These are phyloP conservation scores for Teratosphaeria gauchensis DNA, from an alignment of 2,329 filamentous ascomycete genomes.

Conservation along the genomic window DNA sequence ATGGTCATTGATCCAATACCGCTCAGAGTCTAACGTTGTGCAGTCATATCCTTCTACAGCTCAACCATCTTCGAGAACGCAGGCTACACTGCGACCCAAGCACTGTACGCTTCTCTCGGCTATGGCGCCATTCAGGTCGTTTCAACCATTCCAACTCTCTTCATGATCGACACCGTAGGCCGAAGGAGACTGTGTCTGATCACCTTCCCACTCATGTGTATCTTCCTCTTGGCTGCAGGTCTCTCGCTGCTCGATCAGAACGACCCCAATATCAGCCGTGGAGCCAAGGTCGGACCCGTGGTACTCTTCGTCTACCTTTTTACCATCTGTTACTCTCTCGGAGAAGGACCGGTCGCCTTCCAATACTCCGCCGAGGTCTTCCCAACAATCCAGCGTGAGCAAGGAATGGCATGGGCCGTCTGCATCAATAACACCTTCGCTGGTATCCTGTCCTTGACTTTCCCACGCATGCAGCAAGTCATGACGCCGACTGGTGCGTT, in stretches of 20 bases:
- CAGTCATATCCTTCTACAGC: conserved; percentile 30
- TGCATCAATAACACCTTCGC: conserved; percentile 46
- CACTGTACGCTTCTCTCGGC: conserved; percentile 33
- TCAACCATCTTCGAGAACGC: conserved; percentile 29
- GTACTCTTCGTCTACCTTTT: conserved; percentile 41
- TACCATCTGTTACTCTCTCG: conserved; percentile 42
- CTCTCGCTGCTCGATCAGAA: conserved; percentile 28
- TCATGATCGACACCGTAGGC: conserved; percentile 38
- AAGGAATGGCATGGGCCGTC: conserved; percentile 41
- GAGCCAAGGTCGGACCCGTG: conserved; percentile 28
- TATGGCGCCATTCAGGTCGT: conserved; percentile 38
- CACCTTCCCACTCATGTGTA: conserved; percentile 39
- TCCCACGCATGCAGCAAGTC: conserved; percentile 38
- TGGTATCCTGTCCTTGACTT: conserved; percentile 30
- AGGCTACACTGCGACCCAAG: conserved; percentile 27
- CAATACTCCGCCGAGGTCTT: conserved; percentile 38
- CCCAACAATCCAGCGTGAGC: conserved; percentile 36
- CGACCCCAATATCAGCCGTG: conserved; percentile 8
- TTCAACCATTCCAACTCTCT: conserved; percentile 36
- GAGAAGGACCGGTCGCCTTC: conserved; percentile 33
- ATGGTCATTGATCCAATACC: background rate
- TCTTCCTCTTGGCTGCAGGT: conserved; percentile 42
- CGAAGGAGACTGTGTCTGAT: conserved; percentile 30
- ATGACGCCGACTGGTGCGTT: conserved; percentile 47
- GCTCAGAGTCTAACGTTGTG: conserved; percentile 1